Evolutionary conservation across 495 filamentous ascomycete genomes (phyloP), one percentile per base, ranked within the genome.

Genomic region (Rusavskia elegans): DNA sequence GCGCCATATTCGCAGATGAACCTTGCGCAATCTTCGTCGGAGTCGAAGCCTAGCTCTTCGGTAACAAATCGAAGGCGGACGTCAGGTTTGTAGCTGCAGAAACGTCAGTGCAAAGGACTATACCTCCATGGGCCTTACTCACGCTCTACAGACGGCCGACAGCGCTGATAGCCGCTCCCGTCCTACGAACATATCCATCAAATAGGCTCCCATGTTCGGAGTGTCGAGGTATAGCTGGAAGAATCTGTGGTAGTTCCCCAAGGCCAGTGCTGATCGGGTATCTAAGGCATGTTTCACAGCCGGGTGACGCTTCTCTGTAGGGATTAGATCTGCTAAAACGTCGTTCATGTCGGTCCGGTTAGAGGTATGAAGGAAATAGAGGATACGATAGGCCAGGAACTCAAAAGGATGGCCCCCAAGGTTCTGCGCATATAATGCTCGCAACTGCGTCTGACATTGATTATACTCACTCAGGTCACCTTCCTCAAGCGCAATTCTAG

Each of bases 381-480:
- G 80, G 69, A 99, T 97, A 79, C 93, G 93, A 80, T 99, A 99
- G 54, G 90, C 93, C 78, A 89, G 87, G 71, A 99, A 99, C 68
- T 99, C 92, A 64, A 82, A 82, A 52, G 89, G 79, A 71, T 94
- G 86, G 54, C 93, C 93, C 63, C 85, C 86, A 55, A 95, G 72
- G 56, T 85, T 82, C 68, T 85, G 78, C 64, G 76, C 75, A 66
- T 99, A 96, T 59, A 99, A 73, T 52, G 83, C 85, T 62, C 85
- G 84, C 62, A 99, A 78, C 71, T 97, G 92, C 55, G 92, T 95
- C 73, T 97, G 93, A 67, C 92, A 99, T 78, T 99, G 92, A 75
- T 99, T 99, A 88, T 97, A 99, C 92, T 99, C 92, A 99, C 92
- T 90, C 72, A 96, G 77, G 75, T 99, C 92, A 65, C 84, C 89